A percentile compares a stretch with the other conserved stretches of the same genome.
These are phyloP conservation scores for Fusarium miscanthi DNA, from an alignment of 2,329 filamentous ascomycete species.

Conservation along the genomic window DNA sequence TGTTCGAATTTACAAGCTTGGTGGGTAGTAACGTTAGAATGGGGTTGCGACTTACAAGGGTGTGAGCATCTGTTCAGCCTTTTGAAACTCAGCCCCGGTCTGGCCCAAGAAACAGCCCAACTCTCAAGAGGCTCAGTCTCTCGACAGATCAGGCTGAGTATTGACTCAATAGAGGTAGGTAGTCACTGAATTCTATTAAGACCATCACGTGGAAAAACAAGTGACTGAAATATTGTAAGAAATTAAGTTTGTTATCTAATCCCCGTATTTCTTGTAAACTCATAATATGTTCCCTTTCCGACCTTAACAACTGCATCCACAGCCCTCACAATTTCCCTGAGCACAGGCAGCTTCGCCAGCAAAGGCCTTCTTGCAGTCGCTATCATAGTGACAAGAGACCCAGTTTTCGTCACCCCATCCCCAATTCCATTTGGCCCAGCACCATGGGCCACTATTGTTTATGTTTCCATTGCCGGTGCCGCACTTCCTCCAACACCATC, in stretches of 20 bases:
- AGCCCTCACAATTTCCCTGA: not conserved
- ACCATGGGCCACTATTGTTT: not conserved
- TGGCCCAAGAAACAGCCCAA: constrained; percentile 17
- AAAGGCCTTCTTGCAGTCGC: not conserved
- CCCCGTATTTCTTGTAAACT: not conserved
- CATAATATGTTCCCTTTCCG: too few relatives aligned
- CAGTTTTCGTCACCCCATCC: not conserved
- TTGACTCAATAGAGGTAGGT: not conserved
- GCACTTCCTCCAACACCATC: not conserved
- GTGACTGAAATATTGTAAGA: not conserved
- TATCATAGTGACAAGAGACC: not conserved
- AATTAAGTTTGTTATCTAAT: not conserved
- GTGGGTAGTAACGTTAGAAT: not conserved
- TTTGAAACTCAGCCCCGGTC: constrained; percentile 15
- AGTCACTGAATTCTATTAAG: not conserved
- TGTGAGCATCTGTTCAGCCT: constrained; percentile 1
- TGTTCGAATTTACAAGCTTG: constrained; percentile 6
- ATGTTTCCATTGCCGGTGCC: not conserved
- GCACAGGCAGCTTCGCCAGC: not conserved
- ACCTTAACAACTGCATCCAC: not conserved
- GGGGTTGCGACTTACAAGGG: not conserved
- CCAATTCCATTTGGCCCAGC: not conserved
- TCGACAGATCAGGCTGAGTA: not conserved
- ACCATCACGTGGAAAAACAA: not conserved
- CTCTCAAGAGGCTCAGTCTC: constrained; percentile 3